These are phyloP conservation scores for Colletotrichum tanaceti DNA, from an alignment of 2,329 filamentous ascomycete genomes.

Conservation along the genomic window DNA sequence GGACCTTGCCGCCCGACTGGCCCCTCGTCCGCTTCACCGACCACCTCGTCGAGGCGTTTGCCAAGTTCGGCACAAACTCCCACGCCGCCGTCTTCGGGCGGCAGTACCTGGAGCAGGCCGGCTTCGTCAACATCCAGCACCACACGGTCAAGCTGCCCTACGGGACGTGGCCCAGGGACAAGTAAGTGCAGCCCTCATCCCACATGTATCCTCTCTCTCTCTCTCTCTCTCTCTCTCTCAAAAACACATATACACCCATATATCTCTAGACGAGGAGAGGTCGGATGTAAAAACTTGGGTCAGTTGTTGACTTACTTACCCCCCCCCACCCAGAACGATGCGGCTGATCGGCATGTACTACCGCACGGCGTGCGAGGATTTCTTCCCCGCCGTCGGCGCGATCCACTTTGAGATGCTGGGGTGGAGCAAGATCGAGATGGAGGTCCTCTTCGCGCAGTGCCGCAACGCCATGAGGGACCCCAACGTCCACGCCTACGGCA, in stretches of 20 bases:
- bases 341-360: slow-evolving; percentile 56
- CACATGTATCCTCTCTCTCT: no score
- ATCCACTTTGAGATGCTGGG: slow-evolving; percentile 54
- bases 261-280: no score
- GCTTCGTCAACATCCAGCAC: slow-evolving; percentile 55
- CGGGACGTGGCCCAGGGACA: slow-evolving; percentile 60
- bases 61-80: slow-evolving; percentile 51
- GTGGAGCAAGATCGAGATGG: slow-evolving; percentile 48
- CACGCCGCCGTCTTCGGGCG: slow-evolving; percentile 53
- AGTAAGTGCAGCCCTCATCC: slow-evolving; percentile 37
- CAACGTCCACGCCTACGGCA: slow-evolving; percentile 48
- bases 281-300: no score
- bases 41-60: slow-evolving; percentile 51
- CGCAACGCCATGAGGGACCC: slow-evolving; percentile 46
- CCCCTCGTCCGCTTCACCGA: slow-evolving; percentile 51
- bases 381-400: slow-evolving; percentile 55
- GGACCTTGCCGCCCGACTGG: slow-evolving; percentile 50
- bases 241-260: no score
- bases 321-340: slow-evolving; percentile 46
- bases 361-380: slow-evolving; percentile 54
- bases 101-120: slow-evolving; percentile 52
- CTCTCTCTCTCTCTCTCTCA: no score
- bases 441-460: slow-evolving; percentile 46
- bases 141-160: slow-evolving; percentile 58
- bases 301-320: background rate